These are phyloP conservation scores for Aspergillus indologenus DNA, from an alignment of 495 filamentous ascomycete genomes.

Conservation along the genomic window DNA sequence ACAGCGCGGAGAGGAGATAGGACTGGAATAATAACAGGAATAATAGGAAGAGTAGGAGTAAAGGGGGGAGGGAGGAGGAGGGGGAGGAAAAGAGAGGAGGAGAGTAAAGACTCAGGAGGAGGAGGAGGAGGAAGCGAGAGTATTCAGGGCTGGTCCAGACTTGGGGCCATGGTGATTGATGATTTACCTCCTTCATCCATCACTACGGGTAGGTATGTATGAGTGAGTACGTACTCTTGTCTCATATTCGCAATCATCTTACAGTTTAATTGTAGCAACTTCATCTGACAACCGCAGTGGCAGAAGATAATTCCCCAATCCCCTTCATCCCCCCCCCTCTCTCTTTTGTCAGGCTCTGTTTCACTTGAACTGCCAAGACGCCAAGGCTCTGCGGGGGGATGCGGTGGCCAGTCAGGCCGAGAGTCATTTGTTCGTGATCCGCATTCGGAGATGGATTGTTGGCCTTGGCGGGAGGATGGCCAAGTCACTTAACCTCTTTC, in stretches of 20 bases:
- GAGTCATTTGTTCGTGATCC: constrained; percentile 25
- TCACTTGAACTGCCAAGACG: constrained; percentile 31
- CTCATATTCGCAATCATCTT: too few species aligned
- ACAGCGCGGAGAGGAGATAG: neutral
- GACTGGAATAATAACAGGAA: constrained; percentile 13
- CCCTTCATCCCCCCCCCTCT: neutral
- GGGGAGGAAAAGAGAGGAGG: neutral
- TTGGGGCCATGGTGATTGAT: too few species aligned
- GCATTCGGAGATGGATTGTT: constrained; percentile 21
- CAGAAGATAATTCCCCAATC: constrained; percentile 10
- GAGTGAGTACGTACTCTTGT: too few species aligned
- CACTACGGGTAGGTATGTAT: too few species aligned
- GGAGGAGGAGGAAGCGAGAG: neutral
- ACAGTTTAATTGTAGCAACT: too few species aligned
- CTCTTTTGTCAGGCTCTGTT: constrained; percentile 4
- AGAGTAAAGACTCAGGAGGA: too few species aligned
- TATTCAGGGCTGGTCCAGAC: too few species aligned
- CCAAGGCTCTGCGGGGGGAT: constrained; percentile 33
- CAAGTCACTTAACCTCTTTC: too few species aligned
- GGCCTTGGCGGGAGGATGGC: constrained; percentile 18
- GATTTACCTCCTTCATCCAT: too few species aligned
- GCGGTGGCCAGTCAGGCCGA: constrained; percentile 21
- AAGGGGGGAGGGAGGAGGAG: constrained; percentile 5
- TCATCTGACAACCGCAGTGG: neutral
- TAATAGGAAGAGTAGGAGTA: constrained; percentile 6